Conservation (phyloP, 2,329 filamentous ascomycete genomes). For the Aspergillus transmontanensis region DNA sequence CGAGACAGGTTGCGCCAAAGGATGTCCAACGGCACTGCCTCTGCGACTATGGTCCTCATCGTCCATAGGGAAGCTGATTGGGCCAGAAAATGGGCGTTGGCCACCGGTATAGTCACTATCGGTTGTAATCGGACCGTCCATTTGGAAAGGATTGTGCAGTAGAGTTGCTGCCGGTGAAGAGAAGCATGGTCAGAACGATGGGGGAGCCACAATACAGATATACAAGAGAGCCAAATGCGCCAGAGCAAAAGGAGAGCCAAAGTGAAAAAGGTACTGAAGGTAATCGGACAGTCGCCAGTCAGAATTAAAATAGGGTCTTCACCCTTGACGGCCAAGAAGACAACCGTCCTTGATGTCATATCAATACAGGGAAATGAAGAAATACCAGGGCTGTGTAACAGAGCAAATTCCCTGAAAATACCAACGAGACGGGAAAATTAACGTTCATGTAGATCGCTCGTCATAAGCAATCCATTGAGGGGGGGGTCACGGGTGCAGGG, state of each 20-base stretch:
- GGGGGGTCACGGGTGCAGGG: constrained; percentile 10
- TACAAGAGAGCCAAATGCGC: constrained; percentile 10
- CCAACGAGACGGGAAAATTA: constrained; percentile 16
- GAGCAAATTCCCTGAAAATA: constrained; percentile 16
- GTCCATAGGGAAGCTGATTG: constrained; percentile 39
- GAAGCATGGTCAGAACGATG: constrained; percentile 27
- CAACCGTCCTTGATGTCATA: constrained; percentile 21
- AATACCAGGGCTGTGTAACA: constrained; percentile 22
- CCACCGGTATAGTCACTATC: constrained; percentile 43
- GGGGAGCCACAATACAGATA: constrained; percentile 19
- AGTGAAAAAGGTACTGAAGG: constrained; percentile 7
- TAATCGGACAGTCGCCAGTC: constrained; percentile 17
- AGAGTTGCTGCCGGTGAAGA: constrained; percentile 30
- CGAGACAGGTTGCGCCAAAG: constrained; percentile 47
- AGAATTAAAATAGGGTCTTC: constrained; percentile 27
- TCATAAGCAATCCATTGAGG: constrained; percentile 11
- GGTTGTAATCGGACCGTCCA: constrained; percentile 43
- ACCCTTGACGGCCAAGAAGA: constrained; percentile 25
- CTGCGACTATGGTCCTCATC: constrained; percentile 54
- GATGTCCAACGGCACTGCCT: constrained; percentile 52
- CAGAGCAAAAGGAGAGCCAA: constrained; percentile 10
- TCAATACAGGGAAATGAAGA: constrained; percentile 17
- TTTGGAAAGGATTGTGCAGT: constrained; percentile 38
- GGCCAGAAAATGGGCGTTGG: constrained; percentile 37
- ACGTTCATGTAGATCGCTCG: constrained; percentile 25